Percentiles rank a stretch among this genome's conserved stretches.
Conservation (phyloP, 73 alveolate genomes). For the Stentor roeselii region DNA sequence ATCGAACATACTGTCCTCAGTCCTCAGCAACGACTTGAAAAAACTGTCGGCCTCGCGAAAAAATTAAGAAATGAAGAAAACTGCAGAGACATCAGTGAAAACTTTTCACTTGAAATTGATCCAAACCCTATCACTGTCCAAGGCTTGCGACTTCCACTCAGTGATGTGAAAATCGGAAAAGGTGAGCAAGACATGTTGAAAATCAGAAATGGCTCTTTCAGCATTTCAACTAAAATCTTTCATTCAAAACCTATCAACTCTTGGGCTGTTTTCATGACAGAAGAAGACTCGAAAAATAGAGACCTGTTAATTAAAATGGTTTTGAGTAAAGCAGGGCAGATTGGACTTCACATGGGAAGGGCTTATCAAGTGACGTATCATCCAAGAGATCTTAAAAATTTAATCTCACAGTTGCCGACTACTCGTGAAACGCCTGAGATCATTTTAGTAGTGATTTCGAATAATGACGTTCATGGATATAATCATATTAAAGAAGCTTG, state of each 20-base stretch:
- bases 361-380: background rate
- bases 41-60: background rate
- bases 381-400: background rate
- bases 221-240: background rate
- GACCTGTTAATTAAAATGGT: conserved; percentile 6
- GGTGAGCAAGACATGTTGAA: background rate
- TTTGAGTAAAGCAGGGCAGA: conserved; percentile 11
- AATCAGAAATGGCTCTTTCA: conserved; percentile 22
- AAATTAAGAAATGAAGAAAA: too few relatives aligned
- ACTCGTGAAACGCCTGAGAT: background rate
- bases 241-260: background rate
- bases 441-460: background rate
- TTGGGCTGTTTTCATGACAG: background rate
- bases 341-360: background rate
- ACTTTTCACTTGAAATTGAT: background rate
- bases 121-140: background rate
- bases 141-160: background rate
- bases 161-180: background rate
- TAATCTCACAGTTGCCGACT: background rate
- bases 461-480: background rate
- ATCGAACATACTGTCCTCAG: conserved; percentile 23
- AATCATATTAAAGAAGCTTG: conserved; percentile 17
- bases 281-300: background rate
- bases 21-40: background rate
- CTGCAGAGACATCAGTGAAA: background rate